Percentiles rank a stretch among this genome's conserved stretches.
Conservation (phyloP, 2,329 filamentous ascomycete species). For the Aureobasidium sp. region DNA sequence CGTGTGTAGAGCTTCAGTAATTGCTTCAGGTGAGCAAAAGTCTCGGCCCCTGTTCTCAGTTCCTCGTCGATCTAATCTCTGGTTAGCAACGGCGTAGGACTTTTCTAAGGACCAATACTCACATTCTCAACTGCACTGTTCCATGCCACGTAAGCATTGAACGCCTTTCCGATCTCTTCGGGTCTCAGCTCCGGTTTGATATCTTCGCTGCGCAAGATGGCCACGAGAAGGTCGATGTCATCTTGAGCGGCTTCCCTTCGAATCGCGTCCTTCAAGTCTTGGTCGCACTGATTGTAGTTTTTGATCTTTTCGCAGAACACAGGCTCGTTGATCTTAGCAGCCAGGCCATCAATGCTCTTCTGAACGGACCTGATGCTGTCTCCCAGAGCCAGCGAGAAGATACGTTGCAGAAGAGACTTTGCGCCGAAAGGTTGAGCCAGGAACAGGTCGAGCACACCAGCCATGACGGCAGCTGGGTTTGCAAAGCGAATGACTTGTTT, state of each 20-base stretch:
- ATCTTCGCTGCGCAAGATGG: conserved; percentile 71
- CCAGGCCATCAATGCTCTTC: conserved; percentile 73
- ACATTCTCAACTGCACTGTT: conserved; percentile 85
- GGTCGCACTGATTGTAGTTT: conserved; percentile 67
- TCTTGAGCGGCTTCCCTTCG: conserved; percentile 66
- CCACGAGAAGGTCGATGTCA: conserved; percentile 76
- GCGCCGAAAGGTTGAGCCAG: conserved; percentile 90
- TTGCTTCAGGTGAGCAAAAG: conserved; percentile 93
- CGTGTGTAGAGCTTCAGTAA: conserved; percentile 85
- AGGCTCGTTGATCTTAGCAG: conserved; percentile 70
- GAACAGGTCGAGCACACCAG: conserved; percentile 89
- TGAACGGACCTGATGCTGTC: conserved; percentile 86
- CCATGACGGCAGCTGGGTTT: conserved; percentile 95
- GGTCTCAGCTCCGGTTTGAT: conserved; percentile 64
- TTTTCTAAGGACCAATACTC: conserved; percentile 20
- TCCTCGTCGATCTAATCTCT: conserved; percentile 61
- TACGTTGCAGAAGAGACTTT: conserved; percentile 83
- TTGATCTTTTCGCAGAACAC: conserved; percentile 75
- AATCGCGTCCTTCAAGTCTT: conserved; percentile 66
- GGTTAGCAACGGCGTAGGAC: background rate
- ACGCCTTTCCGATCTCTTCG: conserved; percentile 74
- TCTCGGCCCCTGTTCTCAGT: conserved; percentile 78
- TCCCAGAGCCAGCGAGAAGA: conserved; percentile 84
- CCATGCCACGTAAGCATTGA: conserved; percentile 94
- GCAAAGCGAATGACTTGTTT: conserved; percentile 97